Conservation (phyloP, 164 flowering plant genomes). For the Macadamia tetraphylla region DNA sequence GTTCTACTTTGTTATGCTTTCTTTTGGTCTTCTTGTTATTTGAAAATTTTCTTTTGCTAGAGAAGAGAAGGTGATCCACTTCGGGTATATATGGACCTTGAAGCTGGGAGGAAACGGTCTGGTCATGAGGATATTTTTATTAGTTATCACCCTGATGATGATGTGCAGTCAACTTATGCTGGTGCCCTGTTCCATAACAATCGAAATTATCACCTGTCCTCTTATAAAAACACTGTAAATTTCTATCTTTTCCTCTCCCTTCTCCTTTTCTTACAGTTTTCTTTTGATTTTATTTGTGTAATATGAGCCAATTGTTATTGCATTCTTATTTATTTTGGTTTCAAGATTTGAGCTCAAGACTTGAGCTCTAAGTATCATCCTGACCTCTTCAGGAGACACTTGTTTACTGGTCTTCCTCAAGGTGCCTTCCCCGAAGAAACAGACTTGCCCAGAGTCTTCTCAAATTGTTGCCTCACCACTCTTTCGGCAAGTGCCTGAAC, state of each 20-base stretch:
- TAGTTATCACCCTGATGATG: conserved; percentile 92
- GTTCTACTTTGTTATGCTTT: neutral
- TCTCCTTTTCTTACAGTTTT: neutral
- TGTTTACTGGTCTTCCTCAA: conserved; percentile 98
- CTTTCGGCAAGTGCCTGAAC: conserved; percentile 97
- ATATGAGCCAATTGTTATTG: neutral
- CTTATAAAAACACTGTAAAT: conserved; percentile 71
- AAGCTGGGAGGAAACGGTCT: conserved; percentile 79
- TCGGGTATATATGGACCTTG: conserved; percentile 97
- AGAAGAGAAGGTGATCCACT: conserved; percentile 83
- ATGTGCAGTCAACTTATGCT: conserved; percentile 98
- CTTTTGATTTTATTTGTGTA: neutral
- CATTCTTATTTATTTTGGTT: neutral
- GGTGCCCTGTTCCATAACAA: conserved; percentile 88
- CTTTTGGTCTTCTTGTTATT: conserved; percentile 1
- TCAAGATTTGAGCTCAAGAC: too few relatives aligned
- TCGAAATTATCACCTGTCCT: conserved; percentile 73
- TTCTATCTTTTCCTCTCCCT: neutral
- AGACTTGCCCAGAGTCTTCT: conserved; percentile 64
- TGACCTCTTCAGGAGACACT: conserved; percentile 56
- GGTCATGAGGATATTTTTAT: conserved; percentile 84
- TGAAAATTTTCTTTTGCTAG: conserved; percentile 23
- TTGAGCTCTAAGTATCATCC: neutral
- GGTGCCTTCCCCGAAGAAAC: conserved; percentile 80
- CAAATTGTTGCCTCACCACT: conserved; percentile 67